Percentiles rank a stretch among this genome's conserved stretches.
Conservation (phyloP, 495 filamentous ascomycete genomes). For the Aspergillus asperescens region DNA sequence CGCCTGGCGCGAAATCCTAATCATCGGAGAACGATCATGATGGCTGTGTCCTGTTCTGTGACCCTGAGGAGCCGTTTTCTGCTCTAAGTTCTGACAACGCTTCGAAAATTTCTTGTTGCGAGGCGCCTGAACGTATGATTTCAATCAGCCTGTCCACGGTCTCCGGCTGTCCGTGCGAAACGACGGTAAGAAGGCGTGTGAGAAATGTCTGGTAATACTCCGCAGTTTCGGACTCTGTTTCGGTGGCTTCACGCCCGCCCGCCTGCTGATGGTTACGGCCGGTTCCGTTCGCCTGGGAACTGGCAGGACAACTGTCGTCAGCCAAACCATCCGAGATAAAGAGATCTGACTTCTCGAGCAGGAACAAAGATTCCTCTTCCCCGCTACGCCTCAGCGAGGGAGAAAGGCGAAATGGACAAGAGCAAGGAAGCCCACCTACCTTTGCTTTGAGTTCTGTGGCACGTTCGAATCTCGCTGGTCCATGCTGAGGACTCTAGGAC, state of each 20-base stretch:
- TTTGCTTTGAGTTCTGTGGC: background rate
- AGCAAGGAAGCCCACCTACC: constrained; percentile 1
- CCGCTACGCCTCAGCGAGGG: too few species aligned
- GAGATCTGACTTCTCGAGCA: background rate
- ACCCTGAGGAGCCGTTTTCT: background rate
- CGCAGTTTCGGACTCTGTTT: constrained; percentile 5
- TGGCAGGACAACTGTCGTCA: constrained; percentile 5
- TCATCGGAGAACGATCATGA: too few species aligned
- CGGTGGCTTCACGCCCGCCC: background rate
- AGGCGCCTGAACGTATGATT: constrained; percentile 33
- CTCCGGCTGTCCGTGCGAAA: constrained; percentile 25
- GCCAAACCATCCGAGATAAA: background rate
- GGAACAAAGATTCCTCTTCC: background rate
- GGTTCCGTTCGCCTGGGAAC: constrained; percentile 6
- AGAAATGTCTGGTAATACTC: constrained; percentile 29
- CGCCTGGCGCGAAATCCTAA: too few species aligned
- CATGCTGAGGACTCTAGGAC: background rate
- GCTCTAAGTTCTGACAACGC: constrained; percentile 16
- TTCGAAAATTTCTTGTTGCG: constrained; percentile 27
- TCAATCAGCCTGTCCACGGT: constrained; percentile 24
- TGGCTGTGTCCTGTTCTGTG: background rate
- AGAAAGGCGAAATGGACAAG: background rate
- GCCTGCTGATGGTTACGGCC: background rate
- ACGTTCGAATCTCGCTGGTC: background rate
- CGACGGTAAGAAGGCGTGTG: constrained; percentile 25